Evolutionary conservation across 148 eudicot genomes (phyloP).

Genomic region (Camellia lanceoleosa): DNA sequence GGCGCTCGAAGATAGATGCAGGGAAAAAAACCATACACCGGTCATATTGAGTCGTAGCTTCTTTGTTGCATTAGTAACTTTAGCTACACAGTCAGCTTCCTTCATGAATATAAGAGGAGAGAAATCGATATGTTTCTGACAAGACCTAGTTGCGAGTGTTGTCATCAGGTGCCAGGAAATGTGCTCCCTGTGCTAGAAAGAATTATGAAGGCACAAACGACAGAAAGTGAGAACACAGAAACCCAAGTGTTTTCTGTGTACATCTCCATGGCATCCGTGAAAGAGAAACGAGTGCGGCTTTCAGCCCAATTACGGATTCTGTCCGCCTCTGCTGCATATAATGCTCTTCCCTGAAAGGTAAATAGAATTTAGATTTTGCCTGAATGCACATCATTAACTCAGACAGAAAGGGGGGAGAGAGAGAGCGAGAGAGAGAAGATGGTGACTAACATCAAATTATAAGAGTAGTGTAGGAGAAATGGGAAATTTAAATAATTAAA

Average conservation of each 20-base stretch:
- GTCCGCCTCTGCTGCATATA: constrained; percentile 96
- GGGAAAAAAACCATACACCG: constrained; percentile 8
- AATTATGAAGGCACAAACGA: constrained; percentile 95
- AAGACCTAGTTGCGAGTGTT: background rate
- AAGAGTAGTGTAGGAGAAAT: no score
- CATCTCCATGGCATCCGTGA: constrained; percentile 99
- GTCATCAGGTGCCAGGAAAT: constrained; percentile 56
- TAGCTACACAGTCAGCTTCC: background rate
- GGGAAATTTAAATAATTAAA: no score
- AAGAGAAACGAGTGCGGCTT: constrained; percentile 82
- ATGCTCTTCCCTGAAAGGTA: constrained; percentile 78
- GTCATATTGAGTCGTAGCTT: background rate
- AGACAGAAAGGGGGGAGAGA: background rate
- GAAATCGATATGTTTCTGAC: background rate
- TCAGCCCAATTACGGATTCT: constrained; percentile 97
- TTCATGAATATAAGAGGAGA: background rate
- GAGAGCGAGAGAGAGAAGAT: no score
- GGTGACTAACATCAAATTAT: no score
- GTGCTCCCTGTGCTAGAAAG: constrained; percentile 71
- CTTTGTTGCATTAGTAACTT: background rate
- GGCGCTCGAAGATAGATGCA: background rate
- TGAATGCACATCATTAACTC: background rate
- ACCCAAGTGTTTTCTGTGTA: constrained; percentile 96
- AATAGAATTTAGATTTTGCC: background rate
- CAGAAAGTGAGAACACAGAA: constrained; percentile 92